Conservation (phyloP, 2,329 filamentous ascomycete species). For the Talaromyces pinophilus region DNA sequence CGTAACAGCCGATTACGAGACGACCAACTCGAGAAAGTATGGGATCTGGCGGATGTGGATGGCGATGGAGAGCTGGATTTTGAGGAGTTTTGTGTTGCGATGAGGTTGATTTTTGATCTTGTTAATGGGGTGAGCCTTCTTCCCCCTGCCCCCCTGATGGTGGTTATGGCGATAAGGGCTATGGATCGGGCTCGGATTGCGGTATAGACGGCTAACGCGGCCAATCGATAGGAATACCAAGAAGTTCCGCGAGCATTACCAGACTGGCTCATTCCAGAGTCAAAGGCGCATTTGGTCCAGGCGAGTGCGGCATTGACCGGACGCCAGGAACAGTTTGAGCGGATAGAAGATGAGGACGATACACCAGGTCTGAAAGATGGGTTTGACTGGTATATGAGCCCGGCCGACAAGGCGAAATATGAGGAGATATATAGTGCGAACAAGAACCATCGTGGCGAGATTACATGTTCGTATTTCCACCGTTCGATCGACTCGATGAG, state of each 20-base stretch:
- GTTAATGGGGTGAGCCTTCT: conserved; percentile 78
- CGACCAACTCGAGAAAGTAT: conserved; percentile 91
- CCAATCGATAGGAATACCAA: conserved; percentile 68
- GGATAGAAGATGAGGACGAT: conserved; percentile 76
- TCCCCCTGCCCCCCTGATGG: not conserved
- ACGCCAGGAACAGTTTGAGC: conserved; percentile 79
- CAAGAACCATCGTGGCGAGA: conserved; percentile 80
- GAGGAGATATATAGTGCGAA: conserved; percentile 96
- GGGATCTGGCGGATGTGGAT: conserved; percentile 96
- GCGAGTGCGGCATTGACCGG: conserved; percentile 77
- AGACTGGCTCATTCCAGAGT: conserved; percentile 96
- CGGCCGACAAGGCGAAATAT: conserved; percentile 86
- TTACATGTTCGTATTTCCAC: conserved; percentile 62
- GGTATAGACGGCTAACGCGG: not conserved
- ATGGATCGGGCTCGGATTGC: not conserved
- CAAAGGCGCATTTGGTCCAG: conserved; percentile 86
- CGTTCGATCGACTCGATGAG: not conserved
- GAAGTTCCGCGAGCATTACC: conserved; percentile 85
- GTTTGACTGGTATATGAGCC: conserved; percentile 99
- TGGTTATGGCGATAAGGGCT: not conserved
- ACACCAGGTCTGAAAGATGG: conserved; percentile 85
- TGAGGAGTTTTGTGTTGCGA: conserved; percentile 98
- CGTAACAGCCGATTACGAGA: conserved; percentile 72
- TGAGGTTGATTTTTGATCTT: conserved; percentile 96
- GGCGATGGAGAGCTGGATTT: conserved; percentile 97